These are phyloP conservation scores for Erucastrum elatum DNA, from an alignment of 345 rosid species.

Conservation along the genomic window DNA sequence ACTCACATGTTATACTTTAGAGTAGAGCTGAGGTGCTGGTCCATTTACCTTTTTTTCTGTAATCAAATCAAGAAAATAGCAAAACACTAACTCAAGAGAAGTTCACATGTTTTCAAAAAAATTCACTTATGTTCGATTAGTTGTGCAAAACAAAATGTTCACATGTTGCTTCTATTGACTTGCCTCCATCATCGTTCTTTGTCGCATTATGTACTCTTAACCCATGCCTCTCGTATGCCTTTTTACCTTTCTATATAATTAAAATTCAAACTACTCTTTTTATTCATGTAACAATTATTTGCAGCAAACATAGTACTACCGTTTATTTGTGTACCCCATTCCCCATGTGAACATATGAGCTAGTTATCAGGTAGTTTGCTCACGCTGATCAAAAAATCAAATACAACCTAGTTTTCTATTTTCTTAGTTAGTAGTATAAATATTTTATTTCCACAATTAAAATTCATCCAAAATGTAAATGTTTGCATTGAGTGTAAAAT, in stretches of 20 bases:
- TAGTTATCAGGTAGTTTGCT: slow-evolving; percentile 7
- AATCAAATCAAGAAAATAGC: slow-evolving; percentile 27
- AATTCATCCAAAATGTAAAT: not conserved
- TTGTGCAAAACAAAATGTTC: slow-evolving; percentile 16
- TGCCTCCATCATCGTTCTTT: slow-evolving; percentile 35
- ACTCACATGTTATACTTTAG: slow-evolving; percentile 39
- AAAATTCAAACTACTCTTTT: slow-evolving; percentile 1
- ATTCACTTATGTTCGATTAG: not conserved
- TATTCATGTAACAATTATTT: slow-evolving; percentile 26
- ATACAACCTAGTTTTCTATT: not conserved
- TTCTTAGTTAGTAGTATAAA: not conserved
- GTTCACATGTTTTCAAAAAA: slow-evolving; percentile 26
- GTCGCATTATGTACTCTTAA: slow-evolving; percentile 36
- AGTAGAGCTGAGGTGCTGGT: slow-evolving; percentile 26
- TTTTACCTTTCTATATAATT: not conserved
- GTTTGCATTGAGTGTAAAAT: not conserved
- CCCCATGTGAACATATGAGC: slow-evolving; percentile 35
- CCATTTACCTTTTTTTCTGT: slow-evolving; percentile 20
- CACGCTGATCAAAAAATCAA: slow-evolving; percentile 12
- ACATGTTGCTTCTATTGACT: slow-evolving; percentile 41
- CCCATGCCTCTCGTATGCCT: slow-evolving; percentile 40
- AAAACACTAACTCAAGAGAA: slow-evolving; percentile 23
- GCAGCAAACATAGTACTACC: slow-evolving; percentile 15
- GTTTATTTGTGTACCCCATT: slow-evolving; percentile 29
- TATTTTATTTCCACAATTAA: not conserved